A percentile compares a stretch with the other conserved stretches of the same genome.
Conservation (phyloP, 768 basidiomycete species). For the Leccinum variicolor region DNA sequence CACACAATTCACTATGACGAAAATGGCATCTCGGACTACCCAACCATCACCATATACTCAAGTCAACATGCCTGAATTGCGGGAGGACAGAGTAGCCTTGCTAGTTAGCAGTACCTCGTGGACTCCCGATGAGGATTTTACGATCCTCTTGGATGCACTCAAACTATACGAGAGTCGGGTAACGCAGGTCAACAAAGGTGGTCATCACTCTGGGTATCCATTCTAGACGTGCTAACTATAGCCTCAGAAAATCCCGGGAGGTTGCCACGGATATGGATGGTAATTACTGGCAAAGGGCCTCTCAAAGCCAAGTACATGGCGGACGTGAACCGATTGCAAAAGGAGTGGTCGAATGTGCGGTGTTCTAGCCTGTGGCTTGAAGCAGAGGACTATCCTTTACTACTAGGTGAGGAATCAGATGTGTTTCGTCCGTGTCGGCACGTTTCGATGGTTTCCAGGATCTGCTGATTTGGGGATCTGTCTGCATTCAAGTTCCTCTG, state of each 20-base stretch:
- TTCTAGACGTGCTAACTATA: neutral
- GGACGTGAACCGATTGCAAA: constrained; percentile 55
- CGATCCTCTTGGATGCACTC: constrained; percentile 76
- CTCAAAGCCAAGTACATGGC: constrained; percentile 71
- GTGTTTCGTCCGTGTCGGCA: neutral
- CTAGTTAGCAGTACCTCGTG: constrained; percentile 92
- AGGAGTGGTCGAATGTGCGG: constrained; percentile 69
- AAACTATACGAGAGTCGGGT: constrained; percentile 64
- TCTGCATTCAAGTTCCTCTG: constrained; percentile 87
- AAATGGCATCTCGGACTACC: constrained; percentile 21
- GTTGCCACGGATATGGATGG: constrained; percentile 75
- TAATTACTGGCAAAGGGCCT: constrained; percentile 91
- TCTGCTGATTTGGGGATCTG: constrained; percentile 91
- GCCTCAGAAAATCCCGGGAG: constrained; percentile 17
- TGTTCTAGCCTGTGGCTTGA: constrained; percentile 87
- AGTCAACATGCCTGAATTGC: constrained; percentile 43
- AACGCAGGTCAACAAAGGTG: constrained; percentile 25
- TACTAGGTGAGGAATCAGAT: constrained; percentile 58
- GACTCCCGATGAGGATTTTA: constrained; percentile 97
- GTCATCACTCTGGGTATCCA: neutral
- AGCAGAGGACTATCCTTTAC: constrained; percentile 81
- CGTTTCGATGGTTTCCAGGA: constrained; percentile 42
- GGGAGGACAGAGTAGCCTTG: constrained; percentile 77
- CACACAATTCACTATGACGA: constrained; percentile 55
- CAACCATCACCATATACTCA: constrained; percentile 15